A percentile compares a stretch with the other conserved stretches of the same genome.
Evolutionary conservation across 768 basidiomycete genomes (phyloP).

Genomic region (Mrakia blollopis): DNA sequence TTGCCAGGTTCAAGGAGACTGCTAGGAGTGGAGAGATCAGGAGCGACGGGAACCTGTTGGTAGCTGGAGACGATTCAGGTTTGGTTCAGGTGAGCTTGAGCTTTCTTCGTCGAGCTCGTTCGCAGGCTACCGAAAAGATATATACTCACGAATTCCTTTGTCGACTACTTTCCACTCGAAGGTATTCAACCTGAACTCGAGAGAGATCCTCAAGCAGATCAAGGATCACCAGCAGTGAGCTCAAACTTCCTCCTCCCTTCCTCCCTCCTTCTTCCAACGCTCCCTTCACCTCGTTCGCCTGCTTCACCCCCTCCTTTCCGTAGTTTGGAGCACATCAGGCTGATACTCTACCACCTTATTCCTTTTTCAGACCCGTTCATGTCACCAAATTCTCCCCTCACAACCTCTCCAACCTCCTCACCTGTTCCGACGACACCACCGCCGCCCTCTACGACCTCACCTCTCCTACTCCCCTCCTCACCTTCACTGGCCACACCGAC

Average conservation of each 20-base stretch:
- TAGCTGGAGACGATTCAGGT: conserved; percentile 92
- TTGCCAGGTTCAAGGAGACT: conserved; percentile 94
- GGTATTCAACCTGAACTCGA: conserved; percentile 88
- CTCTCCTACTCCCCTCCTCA: conserved; percentile 56
- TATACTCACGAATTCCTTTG: background rate
- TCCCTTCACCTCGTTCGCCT: background rate
- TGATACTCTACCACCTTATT: background rate
- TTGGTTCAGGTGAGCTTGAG: conserved; percentile 58
- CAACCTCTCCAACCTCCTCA: conserved; percentile 75
- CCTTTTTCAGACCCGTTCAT: conserved; percentile 64
- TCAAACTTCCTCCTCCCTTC: background rate
- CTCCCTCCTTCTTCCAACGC: background rate
- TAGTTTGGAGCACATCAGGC: background rate
- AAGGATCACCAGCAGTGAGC: conserved; percentile 81
- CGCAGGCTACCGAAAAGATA: no score
- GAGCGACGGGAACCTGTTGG: conserved; percentile 86
- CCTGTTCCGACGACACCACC: conserved; percentile 94
- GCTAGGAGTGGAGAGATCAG: conserved; percentile 84
- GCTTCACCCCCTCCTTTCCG: background rate
- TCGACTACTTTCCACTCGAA: conserved; percentile 40
- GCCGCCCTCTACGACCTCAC: conserved; percentile 85
- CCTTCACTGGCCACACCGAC: conserved; percentile 82
- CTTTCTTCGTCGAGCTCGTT: background rate
- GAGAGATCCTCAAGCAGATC: conserved; percentile 87
- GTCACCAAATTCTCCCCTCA: conserved; percentile 80